Evolutionary conservation across 306 rosid species (phyloP), one percentile per base, ranked within the genome.

Genomic region (Canavalia gladiata): DNA sequence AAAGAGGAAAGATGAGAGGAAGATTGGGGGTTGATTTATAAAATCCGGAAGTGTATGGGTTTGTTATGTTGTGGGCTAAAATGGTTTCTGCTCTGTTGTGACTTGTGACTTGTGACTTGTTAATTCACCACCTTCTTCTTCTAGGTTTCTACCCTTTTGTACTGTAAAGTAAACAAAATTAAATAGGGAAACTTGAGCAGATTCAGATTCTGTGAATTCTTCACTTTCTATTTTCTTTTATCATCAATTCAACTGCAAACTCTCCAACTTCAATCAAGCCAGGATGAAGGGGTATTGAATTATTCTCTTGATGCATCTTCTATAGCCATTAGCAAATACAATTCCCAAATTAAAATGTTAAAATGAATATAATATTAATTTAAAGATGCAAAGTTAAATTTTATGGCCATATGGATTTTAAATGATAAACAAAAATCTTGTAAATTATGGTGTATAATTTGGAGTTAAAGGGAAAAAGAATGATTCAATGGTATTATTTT

Each of bases 81-180:
- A 60, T 75, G 74, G 58, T 68, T 68, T 82, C 72, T 82, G 86
- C 88, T 78, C 62, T 75, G 78, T 68, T 71, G 69, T 75, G 83
- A 80, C 25, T 18, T 18, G 69, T 75, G 83, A 80, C 25, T 18
- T 18, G 25, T 18, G 25, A 18, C 25, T 18, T 18, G 25, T 18
- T 18, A 18, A 55, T 82, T 76, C 72, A 45, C 12, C 13, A 47
- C 66, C 25, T 50, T 35, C 33, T 50, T 35, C 33, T 59, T 70
- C 76, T 68, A 68, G 73, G 73, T 52, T 65, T 84, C 75, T 51
- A 72, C 78, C 86, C 81, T 84, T 64, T 58, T 84, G 89, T 85
- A 10, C 11, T 84, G 86, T 87, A 80, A 90, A 87, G 77, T 83
- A 33, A 13, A 72, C 25, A 78, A 57, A 34, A 65, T 62, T 71